Base-by-base conservation (phyloP, 768 basidiomycete species). In the Mycena chlorophos region DNA sequence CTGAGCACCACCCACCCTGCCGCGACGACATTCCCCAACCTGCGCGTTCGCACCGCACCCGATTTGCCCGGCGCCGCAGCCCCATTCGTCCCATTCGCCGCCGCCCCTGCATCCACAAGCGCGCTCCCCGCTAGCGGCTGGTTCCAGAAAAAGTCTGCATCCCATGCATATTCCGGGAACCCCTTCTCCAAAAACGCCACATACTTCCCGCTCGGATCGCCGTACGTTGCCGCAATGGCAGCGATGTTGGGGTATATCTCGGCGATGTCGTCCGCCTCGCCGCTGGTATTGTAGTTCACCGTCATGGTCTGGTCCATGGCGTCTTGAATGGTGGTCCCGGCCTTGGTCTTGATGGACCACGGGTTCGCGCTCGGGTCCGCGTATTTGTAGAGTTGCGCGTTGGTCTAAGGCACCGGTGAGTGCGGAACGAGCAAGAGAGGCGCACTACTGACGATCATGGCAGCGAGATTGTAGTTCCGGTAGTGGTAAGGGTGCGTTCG, bases 401-500 rank as follows among this genome's bases (percentile, higher is more conserved):
- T 84, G 2, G 82, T 82, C 83, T 86, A 49, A 5, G 13, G 14
- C 12, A 39, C 17, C 12, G 8, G 12, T 27, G 20, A 47, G 16
- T 34, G 29, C 49, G 4, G 28, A 48, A 48, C 27, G 38, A 19
- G 42, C n/a, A 17, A 39, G 17, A 1, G 42, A 51, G 30, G 14
- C 34, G n/a, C 6, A 34, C 8, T 8, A 66, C 80, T 63, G 57
- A 86, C 85, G 48, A 86, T 82, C 80, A 87, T 83, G 19, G 82
- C 86, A 0, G 83, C 83, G 17, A 88, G 73, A 62, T 89, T 89
- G 70, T 85, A 89, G 0, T 80, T 77, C 6, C 83, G 78, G 65
- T 89, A 88, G 63, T 89, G 86, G 66, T 81, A 87, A 14, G 86
- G 84, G 14, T 81, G 73, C 1, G 84, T 84, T 25, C 86, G 80